Conservation (phyloP, 305 asterid genomes). For the Galium porrigens region DNA sequence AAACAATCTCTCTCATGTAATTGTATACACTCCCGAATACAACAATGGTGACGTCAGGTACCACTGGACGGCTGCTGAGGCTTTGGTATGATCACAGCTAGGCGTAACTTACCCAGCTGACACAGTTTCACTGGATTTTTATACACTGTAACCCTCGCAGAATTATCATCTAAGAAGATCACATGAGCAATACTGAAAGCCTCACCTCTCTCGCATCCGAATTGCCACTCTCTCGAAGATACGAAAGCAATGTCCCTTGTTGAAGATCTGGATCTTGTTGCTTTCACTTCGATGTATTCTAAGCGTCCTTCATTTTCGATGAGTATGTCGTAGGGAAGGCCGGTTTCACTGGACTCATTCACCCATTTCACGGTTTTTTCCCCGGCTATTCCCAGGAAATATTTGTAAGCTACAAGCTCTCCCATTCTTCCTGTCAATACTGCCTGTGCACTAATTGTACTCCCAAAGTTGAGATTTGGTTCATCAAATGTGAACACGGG, state of each 20-base stretch:
- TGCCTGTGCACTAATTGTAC: slow-evolving; percentile 34
- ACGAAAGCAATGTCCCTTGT: slow-evolving; percentile 60
- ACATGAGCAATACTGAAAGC: slow-evolving; percentile 75
- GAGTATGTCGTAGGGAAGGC: slow-evolving; percentile 74
- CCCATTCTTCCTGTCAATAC: slow-evolving; percentile 64
- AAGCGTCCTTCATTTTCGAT: slow-evolving; percentile 29
- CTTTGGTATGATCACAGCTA: slow-evolving; percentile 54
- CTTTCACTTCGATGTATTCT: slow-evolving; percentile 73
- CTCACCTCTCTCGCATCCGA: slow-evolving; percentile 70
- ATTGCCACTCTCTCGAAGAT: slow-evolving; percentile 72
- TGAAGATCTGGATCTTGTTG: slow-evolving; percentile 48
- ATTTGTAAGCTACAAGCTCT: slow-evolving; percentile 59
- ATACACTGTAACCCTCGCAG: slow-evolving; percentile 53
- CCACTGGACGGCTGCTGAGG: slow-evolving; percentile 13
- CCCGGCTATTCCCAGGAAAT: slow-evolving; percentile 32
- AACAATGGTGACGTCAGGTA: background rate
- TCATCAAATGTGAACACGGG: slow-evolving; percentile 18
- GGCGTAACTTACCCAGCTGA: slow-evolving; percentile 56
- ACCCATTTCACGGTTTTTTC: slow-evolving; percentile 52
- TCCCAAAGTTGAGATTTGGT: slow-evolving; percentile 12
- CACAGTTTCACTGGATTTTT: slow-evolving; percentile 61
- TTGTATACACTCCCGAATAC: background rate
- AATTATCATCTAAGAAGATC: slow-evolving; percentile 31
- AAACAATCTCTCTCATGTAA: background rate
- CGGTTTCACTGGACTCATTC: slow-evolving; percentile 62